Conservation (phyloP, 768 basidiomycete genomes). For the Tylopilus felleus region DNA sequence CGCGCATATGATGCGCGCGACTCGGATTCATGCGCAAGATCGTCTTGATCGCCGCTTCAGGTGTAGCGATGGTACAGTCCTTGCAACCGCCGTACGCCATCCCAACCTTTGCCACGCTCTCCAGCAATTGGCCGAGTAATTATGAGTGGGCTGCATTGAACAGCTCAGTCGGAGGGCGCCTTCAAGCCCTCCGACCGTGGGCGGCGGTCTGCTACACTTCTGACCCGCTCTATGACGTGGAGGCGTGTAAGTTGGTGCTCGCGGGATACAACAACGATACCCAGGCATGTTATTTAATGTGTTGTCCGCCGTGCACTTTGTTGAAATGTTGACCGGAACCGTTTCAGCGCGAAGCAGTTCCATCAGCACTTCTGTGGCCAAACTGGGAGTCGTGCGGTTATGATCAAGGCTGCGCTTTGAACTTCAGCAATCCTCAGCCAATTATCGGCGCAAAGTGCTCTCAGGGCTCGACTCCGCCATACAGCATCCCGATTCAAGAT, state of each 20-base stretch:
- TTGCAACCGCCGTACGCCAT: constrained; percentile 10
- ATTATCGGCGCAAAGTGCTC: constrained; percentile 7
- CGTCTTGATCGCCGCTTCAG: neutral
- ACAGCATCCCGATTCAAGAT: constrained; percentile 14
- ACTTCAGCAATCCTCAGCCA: constrained; percentile 18
- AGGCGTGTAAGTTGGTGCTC: constrained; percentile 14
- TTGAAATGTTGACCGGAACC: neutral
- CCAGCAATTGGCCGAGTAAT: constrained; percentile 8
- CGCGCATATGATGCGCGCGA: too few relatives aligned
- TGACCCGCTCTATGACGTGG: constrained; percentile 15
- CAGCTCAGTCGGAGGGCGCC: constrained; percentile 12
- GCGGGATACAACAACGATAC: constrained; percentile 12
- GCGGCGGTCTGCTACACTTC: constrained; percentile 21
- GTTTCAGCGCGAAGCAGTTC: constrained; percentile 17
- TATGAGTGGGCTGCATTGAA: constrained; percentile 16
- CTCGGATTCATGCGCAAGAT: constrained; percentile 1
- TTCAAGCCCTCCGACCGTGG: constrained; percentile 20
- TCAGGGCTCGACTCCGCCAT: constrained; percentile 23
- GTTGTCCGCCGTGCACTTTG: neutral
- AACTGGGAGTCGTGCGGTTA: constrained; percentile 25
- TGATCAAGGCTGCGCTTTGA: constrained; percentile 15
- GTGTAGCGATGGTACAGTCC: neutral
- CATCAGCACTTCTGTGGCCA: constrained; percentile 20
- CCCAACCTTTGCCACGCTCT: constrained; percentile 2
- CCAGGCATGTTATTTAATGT: constrained; percentile 5